phyloP scores from a whole-genome alignment of 345 rosid species.

The Raphanus sativus region DNA sequence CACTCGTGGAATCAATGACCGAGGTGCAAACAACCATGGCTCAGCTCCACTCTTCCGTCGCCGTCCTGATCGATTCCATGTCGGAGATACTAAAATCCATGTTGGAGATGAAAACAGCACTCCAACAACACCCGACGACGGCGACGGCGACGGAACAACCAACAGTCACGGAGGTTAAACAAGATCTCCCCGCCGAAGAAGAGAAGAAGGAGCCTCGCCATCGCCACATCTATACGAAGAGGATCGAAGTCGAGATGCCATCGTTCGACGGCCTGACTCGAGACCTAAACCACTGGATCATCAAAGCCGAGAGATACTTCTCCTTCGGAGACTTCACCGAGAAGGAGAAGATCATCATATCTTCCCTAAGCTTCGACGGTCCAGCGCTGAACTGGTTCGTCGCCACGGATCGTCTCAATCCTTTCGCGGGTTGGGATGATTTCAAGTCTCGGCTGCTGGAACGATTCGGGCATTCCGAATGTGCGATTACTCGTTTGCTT shows the following conservation, averaged over 20 bases:
- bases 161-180: not conserved
- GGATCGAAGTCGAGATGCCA: constrained; percentile 31
- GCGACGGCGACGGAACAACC: not conserved
- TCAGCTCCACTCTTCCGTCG: constrained; percentile 27
- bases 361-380: constrained; percentile 4
- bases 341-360: constrained; percentile 13
- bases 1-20: not conserved
- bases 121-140: not conserved
- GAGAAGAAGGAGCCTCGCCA: not conserved
- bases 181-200: not conserved
- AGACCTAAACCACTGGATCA: constrained; percentile 7
- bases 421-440: constrained; percentile 22
- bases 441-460: not conserved
- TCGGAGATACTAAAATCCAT: constrained; percentile 18
- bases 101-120: constrained; percentile 18
- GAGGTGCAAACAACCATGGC: constrained; percentile 8
- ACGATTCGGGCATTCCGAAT: constrained; percentile 11
- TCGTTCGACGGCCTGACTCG: constrained; percentile 6
- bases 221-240: not conserved
- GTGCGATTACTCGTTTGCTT: not conserved
- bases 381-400: constrained; percentile 24
- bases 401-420: not conserved
- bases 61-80: constrained; percentile 16
- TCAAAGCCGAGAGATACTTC: constrained; percentile 29
- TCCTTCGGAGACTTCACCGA: constrained; percentile 18